These are phyloP conservation scores for Paramyrothecium roridum DNA, from an alignment of 2,329 filamentous ascomycete genomes.

Conservation along the genomic window DNA sequence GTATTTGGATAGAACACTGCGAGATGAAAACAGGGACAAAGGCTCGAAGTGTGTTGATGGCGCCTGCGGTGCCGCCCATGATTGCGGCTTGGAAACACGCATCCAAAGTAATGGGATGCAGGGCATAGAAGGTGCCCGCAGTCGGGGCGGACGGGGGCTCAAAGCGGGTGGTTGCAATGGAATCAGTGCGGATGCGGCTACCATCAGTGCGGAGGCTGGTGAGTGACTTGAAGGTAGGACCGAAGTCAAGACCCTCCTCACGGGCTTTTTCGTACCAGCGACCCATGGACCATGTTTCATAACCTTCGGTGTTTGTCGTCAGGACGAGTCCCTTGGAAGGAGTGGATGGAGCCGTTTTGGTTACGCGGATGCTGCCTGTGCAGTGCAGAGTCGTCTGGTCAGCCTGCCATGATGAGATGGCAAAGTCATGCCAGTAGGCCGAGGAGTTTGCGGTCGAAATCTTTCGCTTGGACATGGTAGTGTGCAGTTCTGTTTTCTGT, in stretches of 20 bases:
- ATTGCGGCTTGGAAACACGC: slow-evolving; percentile 8
- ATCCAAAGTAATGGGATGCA: slow-evolving; percentile 7
- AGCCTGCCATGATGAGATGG: not conserved
- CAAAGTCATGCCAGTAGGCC: slow-evolving; percentile 4
- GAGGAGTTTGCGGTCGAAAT: slow-evolving; percentile 1
- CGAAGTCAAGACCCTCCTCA: not conserved
- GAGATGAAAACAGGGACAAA: slow-evolving; percentile 7
- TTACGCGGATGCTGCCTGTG: not conserved
- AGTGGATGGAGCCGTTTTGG: not conserved
- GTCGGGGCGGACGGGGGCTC: not conserved
- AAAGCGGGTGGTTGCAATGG: not conserved
- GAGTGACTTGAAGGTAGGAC: slow-evolving; percentile 1
- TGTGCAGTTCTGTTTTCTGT: slow-evolving; percentile 1
- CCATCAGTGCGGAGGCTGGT: slow-evolving; percentile 1
- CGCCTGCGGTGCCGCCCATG: slow-evolving; percentile 4
- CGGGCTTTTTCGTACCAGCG: not conserved
- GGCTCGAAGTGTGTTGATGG: slow-evolving; percentile 1
- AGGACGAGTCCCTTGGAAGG: not conserved
- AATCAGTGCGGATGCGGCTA: not conserved
- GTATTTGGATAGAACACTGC: not conserved
- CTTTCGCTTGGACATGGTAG: slow-evolving; percentile 1
- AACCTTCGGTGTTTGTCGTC: not conserved
- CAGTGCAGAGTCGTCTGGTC: not conserved
- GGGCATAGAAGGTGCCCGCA: slow-evolving; percentile 1
- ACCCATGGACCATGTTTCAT: not conserved